Evolutionary conservation across 257 asterid genomes (phyloP).

Genomic region (Nicotiana noctiflora): DNA sequence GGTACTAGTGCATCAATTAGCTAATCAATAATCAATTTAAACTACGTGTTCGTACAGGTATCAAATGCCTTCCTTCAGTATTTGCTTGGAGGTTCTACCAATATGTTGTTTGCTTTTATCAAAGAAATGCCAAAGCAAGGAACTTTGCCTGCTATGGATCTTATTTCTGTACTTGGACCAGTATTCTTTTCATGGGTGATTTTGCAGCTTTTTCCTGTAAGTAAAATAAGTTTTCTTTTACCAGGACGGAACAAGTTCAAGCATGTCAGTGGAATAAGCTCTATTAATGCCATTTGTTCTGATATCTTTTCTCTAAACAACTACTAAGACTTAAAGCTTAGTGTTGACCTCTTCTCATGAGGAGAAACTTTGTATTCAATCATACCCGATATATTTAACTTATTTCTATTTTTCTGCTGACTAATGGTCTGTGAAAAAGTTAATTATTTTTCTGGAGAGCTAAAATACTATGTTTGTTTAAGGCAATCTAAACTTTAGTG

Average conservation of each 20-base stretch:
- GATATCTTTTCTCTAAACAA: not conserved
- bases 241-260: not conserved
- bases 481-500: too few relatives aligned
- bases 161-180: constrained; percentile 85
- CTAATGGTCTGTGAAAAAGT: too few relatives aligned
- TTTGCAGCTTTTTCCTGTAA: constrained; percentile 77
- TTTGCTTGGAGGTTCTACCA: constrained; percentile 59
- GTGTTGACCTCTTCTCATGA: too few relatives aligned
- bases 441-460: too few relatives aligned
- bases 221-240: constrained; percentile 25
- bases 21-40: too few relatives aligned
- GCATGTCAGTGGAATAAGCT: not conserved
- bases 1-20: too few relatives aligned
- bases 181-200: constrained; percentile 84
- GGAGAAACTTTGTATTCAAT: too few relatives aligned
- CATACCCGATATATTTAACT: too few relatives aligned
- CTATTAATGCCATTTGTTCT: not conserved
- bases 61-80: constrained; percentile 76
- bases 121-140: constrained; percentile 95
- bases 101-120: constrained; percentile 56
- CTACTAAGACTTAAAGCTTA: not conserved
- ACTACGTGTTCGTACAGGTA: constrained; percentile 44
- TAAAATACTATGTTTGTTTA: too few relatives aligned
- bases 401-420: too few relatives aligned
- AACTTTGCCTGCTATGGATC: constrained; percentile 55